Evolutionary conservation across 106 monocot genomes (phyloP), one percentile per base, ranked within the genome.

Genomic region (Apostasia ramifera): DNA sequence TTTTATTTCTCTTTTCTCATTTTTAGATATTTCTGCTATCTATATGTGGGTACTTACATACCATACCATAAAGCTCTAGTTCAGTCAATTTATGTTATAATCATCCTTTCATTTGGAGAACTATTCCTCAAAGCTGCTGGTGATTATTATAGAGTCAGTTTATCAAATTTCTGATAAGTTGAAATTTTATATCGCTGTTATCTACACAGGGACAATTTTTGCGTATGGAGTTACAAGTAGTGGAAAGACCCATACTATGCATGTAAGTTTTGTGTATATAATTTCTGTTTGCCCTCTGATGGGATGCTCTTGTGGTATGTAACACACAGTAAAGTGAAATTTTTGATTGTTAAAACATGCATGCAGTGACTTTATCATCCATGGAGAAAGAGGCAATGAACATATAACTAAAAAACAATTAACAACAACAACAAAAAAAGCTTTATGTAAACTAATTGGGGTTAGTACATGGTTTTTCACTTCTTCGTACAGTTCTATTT

Each of bases 191-290:
- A 56, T 66, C 26, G 44, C 43, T 15, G 49, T 62, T 54, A 48
- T 47, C 55, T 61, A 57, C 4, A 53, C 54, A 94, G 94, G 94
- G 11, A 94, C 94, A 77, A 94, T 94, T 65, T 94, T 94, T 80
- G 94, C 94, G 68, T 94, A 94, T 78, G 94, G 94, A 78, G 94
- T 94, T 70, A 94, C 94, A 40, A 94, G 88, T 56, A 94, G 94
- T 61, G 94, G 94, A 61, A 94, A 94, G 75, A 91, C 91, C 59
- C 94, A 94, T 71, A 88, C 94, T 56, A 94, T 94, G 94, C 94
- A 90, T 83, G 94, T 91, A 67, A 94, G 84, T 52, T 9, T 66
- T 60, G 14, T 40, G 44, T 13, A 10, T 13, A 45, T 44, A 62
- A 13, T 8, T 15, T 65, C 15, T 37, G 8, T 48, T 47, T 48